These are phyloP conservation scores for Wickerhamiella slavikovae DNA, from an alignment of 805 yeast genomes.

Conservation along the genomic window DNA sequence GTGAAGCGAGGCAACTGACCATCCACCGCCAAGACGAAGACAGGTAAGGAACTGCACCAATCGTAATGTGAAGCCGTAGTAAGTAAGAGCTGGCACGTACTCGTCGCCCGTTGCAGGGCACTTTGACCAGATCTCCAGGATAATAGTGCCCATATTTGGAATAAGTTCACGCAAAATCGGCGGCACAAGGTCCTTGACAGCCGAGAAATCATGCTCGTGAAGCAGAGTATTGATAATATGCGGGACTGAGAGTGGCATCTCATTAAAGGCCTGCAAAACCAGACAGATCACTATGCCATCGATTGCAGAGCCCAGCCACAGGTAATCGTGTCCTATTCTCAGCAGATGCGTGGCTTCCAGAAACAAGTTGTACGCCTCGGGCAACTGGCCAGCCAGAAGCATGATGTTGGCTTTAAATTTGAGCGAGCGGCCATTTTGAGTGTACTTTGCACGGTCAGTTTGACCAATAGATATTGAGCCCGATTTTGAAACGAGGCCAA, in stretches of 20 bases:
- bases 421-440: constrained; percentile 49
- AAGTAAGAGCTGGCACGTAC: constrained; percentile 62
- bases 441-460: constrained; percentile 21
- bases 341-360: constrained; percentile 48
- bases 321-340: constrained; percentile 43
- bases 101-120: constrained; percentile 28
- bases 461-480: constrained; percentile 18
- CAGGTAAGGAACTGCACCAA: constrained; percentile 38
- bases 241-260: constrained; percentile 25
- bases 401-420: constrained; percentile 62
- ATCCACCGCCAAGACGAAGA: constrained; percentile 28
- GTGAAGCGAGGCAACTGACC: constrained; percentile 24
- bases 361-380: constrained; percentile 50
- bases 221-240: constrained; percentile 6
- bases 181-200: constrained; percentile 1
- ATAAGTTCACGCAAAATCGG: constrained; percentile 11
- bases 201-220: constrained; percentile 1
- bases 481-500: constrained; percentile 9
- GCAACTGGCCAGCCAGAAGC: constrained; percentile 58
- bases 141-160: constrained; percentile 16
- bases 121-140: constrained; percentile 7
- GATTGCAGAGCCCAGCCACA: constrained; percentile 81
- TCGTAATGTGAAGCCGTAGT: constrained; percentile 50
- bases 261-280: constrained; percentile 36
- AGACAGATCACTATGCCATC: constrained; percentile 59